Evolutionary conservation across 257 asterid genomes (phyloP), one percentile per base, ranked within the genome.

Genomic region (Asclepias syriaca): DNA sequence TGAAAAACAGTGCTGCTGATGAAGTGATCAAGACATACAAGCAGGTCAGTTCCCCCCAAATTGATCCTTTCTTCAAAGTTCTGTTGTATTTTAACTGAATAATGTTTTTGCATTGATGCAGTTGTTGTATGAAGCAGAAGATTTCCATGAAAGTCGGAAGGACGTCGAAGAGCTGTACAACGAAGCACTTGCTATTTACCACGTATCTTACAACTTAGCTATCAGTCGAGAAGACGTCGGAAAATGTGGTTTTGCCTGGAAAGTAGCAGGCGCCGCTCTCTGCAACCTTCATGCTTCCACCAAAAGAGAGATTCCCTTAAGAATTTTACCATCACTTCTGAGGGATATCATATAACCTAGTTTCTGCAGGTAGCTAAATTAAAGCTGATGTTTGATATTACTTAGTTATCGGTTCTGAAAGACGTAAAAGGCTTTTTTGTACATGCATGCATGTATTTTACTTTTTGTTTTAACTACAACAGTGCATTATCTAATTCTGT

Each of bases 181-280:
- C 9, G 94, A 90, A 70, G 95, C 98, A 0, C 65, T 90, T 22
- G 96, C 96, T 9, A 74, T 92, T 53, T 90, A 90, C 70, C 79
- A 82, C 0, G 74, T 81, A 2, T 76, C 88, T 2, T 92, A 87
- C n/a, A 77, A 87, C 69, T 39, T 75, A 11, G 94, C 92, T 4
- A 70, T 9, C 24, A 18, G 40, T 6, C 3, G 1, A 46, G 7
- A 22, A 16, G 81, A 68, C 0, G 77, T 78, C 0, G 55, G 57
- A 56, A 88, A 73, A 77, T 92, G 96, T 65, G 56, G 80, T 27
- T 92, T 92, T 80, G 94, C 91, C 2, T 92, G 98, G 96, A 85
- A 48, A 75, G 88, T 90, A 19, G 96, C 96, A 0, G 94, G 96
- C 29, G 51, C 88, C 58, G 91, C 93, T 8, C 95, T 90, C 5